Conservation (phyloP, 805 yeast species). For the Sungouiella thailandica region DNA sequence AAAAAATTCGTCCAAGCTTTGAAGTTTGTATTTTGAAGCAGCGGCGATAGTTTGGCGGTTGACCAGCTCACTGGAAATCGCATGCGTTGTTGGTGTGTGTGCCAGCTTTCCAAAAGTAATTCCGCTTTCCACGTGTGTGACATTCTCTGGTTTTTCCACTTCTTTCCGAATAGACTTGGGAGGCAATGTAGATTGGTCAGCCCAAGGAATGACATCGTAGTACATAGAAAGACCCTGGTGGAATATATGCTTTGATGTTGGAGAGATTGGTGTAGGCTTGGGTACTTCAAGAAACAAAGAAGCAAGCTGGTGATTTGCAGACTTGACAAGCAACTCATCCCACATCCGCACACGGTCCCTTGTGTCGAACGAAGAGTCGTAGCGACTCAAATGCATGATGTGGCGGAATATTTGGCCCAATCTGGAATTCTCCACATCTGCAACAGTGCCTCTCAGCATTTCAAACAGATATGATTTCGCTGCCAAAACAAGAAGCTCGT, state of each 20-base stretch:
- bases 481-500: constrained; percentile 66
- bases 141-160: constrained; percentile 5
- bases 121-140: not conserved
- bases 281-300: constrained; percentile 71
- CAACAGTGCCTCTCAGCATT: constrained; percentile 8
- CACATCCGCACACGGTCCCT: constrained; percentile 82
- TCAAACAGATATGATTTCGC: constrained; percentile 52
- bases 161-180: constrained; percentile 28
- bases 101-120: constrained; percentile 1
- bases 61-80: constrained; percentile 2
- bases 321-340: constrained; percentile 48
- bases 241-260: constrained; percentile 1
- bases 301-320: constrained; percentile 51
- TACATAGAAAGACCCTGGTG: constrained; percentile 10
- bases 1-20: constrained; percentile 84
- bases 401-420: constrained; percentile 53
- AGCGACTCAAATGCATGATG: constrained; percentile 59
- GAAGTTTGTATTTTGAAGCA: constrained; percentile 65
- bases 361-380: constrained; percentile 70
- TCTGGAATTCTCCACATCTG: constrained; percentile 13
- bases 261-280: constrained; percentile 53
- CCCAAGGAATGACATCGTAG: constrained; percentile 43
- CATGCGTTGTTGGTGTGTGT: constrained; percentile 9
- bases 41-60: too few species aligned
- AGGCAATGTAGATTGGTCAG: constrained; percentile 26